Evolutionary conservation across 148 eudicot species (phyloP).

Genomic region (Chenopodium formosanum): DNA sequence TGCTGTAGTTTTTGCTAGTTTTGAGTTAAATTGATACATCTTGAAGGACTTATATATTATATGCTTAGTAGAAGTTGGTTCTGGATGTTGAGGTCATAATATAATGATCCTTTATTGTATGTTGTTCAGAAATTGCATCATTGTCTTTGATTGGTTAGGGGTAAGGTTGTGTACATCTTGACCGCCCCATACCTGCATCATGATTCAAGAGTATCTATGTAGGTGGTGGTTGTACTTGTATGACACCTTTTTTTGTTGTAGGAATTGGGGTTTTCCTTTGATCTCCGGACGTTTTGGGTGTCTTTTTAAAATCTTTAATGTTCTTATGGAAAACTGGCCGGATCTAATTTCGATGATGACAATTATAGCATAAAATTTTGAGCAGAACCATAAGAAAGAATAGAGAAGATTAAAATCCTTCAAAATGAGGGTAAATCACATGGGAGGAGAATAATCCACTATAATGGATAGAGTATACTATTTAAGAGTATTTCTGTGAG

Average conservation of each 20-base stretch:
- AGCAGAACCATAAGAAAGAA: background rate
- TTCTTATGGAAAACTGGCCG: background rate
- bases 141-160: background rate
- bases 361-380: background rate
- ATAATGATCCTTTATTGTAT: background rate
- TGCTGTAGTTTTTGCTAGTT: background rate
- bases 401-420: background rate
- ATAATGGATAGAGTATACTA: background rate
- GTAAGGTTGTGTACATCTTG: background rate
- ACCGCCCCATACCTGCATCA: background rate
- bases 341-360: background rate
- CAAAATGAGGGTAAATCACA: background rate
- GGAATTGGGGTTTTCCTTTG: background rate
- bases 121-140: background rate
- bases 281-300: background rate
- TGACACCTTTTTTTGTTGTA: background rate
- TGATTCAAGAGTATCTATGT: background rate
- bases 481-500: background rate
- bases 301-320: background rate
- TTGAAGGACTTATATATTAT: conserved; percentile 8
- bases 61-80: conserved; percentile 7
- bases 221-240: background rate
- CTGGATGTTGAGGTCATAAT: background rate
- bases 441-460: background rate
- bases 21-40: conserved; percentile 9